Conservation (phyloP, 305 asterid genomes). For the Solanum hybrid region DNA sequence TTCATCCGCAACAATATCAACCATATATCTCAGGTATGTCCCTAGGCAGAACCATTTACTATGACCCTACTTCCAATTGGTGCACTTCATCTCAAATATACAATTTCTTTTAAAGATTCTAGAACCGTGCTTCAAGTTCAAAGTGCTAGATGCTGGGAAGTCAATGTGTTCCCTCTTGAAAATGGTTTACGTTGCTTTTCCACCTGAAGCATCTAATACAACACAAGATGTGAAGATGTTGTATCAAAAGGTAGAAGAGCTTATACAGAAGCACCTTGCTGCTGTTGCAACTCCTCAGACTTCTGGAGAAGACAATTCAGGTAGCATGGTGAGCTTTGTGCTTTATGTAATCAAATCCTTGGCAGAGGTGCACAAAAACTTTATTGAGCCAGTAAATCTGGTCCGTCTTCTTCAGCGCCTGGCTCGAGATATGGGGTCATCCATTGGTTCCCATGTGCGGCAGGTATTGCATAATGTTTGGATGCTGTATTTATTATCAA, state of each 20-base stretch:
- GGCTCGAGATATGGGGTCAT: slow-evolving; percentile 83
- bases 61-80: neutral
- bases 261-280: slow-evolving; percentile 93
- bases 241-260: slow-evolving; percentile 96
- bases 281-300: slow-evolving; percentile 84
- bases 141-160: slow-evolving; percentile 98
- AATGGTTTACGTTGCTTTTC: slow-evolving; percentile 93
- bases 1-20: slow-evolving; percentile 88
- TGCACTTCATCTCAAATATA: neutral
- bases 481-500: neutral
- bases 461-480: slow-evolving; percentile 31
- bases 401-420: slow-evolving; percentile 95
- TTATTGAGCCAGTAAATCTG: slow-evolving; percentile 75
- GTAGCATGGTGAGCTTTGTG: slow-evolving; percentile 93
- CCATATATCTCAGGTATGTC: slow-evolving; percentile 88
- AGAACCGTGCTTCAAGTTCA: slow-evolving; percentile 98
- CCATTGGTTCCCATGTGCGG: slow-evolving; percentile 69
- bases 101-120: slow-evolving; percentile 52
- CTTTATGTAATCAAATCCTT: slow-evolving; percentile 78
- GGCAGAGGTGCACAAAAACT: slow-evolving; percentile 85
- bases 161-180: slow-evolving; percentile 85
- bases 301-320: slow-evolving; percentile 87
- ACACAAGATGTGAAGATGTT: slow-evolving; percentile 81
- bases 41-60: slow-evolving; percentile 2
- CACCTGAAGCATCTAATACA: slow-evolving; percentile 73